phyloP scores from a whole-genome alignment of 108 stramenopile genomes.

The Cyclostephanos invisitatus region DNA sequence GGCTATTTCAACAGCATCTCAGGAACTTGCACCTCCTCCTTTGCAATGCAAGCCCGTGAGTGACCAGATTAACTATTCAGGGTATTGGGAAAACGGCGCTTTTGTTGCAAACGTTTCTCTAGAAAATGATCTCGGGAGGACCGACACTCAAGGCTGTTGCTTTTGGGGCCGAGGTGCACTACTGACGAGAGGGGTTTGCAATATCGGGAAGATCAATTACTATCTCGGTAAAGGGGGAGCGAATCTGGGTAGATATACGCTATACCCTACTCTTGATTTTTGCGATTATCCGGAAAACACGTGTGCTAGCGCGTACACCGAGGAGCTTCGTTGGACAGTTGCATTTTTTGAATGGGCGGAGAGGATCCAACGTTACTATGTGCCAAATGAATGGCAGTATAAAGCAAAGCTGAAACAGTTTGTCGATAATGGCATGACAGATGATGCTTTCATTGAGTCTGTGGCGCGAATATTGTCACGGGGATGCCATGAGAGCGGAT shows the following conservation, averaged over 20 bases:
- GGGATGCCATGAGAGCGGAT: slow-evolving; percentile 6
- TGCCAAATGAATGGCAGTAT: slow-evolving; percentile 8
- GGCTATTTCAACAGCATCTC: slow-evolving; percentile 30
- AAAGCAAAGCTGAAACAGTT: slow-evolving; percentile 3
- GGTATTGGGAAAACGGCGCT: slow-evolving; percentile 47
- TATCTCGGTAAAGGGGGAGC: slow-evolving; percentile 33
- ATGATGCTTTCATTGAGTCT: slow-evolving; percentile 8
- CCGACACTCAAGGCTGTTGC: slow-evolving; percentile 47
- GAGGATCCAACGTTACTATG: slow-evolving; percentile 12
- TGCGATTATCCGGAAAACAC: slow-evolving; percentile 19
- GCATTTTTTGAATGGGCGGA: slow-evolving; percentile 30
- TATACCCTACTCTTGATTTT: slow-evolving; percentile 22
- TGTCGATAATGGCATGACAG: slow-evolving; percentile 28
- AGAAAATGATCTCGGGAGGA: slow-evolving; percentile 31
- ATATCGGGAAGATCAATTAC: slow-evolving; percentile 51
- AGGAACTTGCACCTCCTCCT: slow-evolving; percentile 42
- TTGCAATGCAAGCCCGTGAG: slow-evolving; percentile 35
- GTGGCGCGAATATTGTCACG: slow-evolving; percentile 10
- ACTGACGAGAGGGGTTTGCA: slow-evolving; percentile 27
- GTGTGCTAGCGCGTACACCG: neutral
- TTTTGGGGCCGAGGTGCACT: slow-evolving; percentile 31
- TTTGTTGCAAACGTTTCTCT: slow-evolving; percentile 10
- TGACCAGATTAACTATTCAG: slow-evolving; percentile 27
- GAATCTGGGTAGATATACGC: neutral
- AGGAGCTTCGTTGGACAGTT: slow-evolving; percentile 11